A percentile compares a stretch with the other conserved stretches of the same genome.
Evolutionary conservation across 768 basidiomycete species (phyloP).

Genomic region (Neoboletus brunneissimus): DNA sequence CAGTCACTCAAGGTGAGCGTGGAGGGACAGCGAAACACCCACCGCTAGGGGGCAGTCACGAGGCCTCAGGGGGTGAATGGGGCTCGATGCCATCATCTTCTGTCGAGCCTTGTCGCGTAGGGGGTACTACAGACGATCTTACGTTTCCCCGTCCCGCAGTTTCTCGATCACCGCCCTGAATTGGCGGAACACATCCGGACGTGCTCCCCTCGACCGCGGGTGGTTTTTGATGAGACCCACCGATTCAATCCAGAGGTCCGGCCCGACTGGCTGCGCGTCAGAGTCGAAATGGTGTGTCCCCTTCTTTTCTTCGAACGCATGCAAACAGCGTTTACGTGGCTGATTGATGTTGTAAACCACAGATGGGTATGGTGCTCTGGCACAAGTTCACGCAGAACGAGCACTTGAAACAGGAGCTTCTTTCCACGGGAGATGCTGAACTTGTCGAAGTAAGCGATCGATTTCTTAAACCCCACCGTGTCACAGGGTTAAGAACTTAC

Average conservation of each 20-base stretch:
- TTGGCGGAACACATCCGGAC: slow-evolving; percentile 36
- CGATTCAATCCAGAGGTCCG: slow-evolving; percentile 37
- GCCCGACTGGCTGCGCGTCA: slow-evolving; percentile 33
- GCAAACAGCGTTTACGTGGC: slow-evolving; percentile 5
- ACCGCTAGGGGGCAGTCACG: background rate
- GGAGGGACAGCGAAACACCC: background rate
- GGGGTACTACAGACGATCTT: slow-evolving; percentile 7
- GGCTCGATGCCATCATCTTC: background rate
- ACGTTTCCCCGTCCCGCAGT: slow-evolving; percentile 21
- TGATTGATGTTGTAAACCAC: slow-evolving; percentile 2
- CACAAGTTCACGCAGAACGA: slow-evolving; percentile 42
- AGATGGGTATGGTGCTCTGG: slow-evolving; percentile 41
- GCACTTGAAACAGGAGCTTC: slow-evolving; percentile 33
- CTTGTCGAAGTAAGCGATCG: slow-evolving; percentile 38
- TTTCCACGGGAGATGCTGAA: slow-evolving; percentile 38
- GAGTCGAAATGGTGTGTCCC: slow-evolving; percentile 31
- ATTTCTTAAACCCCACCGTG: background rate
- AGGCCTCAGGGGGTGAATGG: background rate
- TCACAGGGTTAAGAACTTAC: slow-evolving; percentile 12
- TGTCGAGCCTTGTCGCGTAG: background rate
- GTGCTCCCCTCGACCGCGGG: slow-evolving; percentile 31
- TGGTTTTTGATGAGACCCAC: slow-evolving; percentile 35
- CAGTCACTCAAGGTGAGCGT: slow-evolving; percentile 42
- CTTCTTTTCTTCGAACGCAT: slow-evolving; percentile 14
- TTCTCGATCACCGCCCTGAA: slow-evolving; percentile 35